Conservation (phyloP, 2,329 filamentous ascomycete species). For the Colletotrichum truncatum region DNA sequence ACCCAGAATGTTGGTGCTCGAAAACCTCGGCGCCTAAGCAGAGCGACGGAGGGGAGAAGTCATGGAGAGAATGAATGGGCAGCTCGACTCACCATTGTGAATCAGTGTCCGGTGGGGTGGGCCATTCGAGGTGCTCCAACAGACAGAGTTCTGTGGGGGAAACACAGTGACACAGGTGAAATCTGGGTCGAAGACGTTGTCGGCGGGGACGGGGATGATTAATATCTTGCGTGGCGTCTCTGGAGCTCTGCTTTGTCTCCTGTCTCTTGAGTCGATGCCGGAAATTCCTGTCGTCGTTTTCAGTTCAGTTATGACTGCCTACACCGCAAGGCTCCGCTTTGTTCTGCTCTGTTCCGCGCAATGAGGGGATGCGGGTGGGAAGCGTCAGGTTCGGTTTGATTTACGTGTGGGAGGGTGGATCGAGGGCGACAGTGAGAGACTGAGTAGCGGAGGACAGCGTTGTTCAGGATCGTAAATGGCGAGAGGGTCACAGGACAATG, state of each 20-base stretch:
- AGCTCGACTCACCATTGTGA: conserved; percentile 25
- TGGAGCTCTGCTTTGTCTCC: neutral
- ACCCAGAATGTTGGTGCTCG: neutral
- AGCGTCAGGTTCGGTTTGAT: neutral
- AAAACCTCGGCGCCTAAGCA: neutral
- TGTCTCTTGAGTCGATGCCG: neutral
- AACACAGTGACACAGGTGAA: conserved; percentile 6
- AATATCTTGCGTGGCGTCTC: neutral
- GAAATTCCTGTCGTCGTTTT: neutral
- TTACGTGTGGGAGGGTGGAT: neutral
- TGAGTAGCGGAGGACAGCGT: neutral
- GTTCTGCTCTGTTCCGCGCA: neutral
- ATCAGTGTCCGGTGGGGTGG: conserved; percentile 22
- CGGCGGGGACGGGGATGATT: neutral
- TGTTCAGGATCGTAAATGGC: conserved; percentile 7
- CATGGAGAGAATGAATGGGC: conserved; percentile 8
- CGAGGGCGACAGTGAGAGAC: neutral
- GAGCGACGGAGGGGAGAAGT: conserved; percentile 2
- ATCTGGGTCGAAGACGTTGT: conserved; percentile 2
- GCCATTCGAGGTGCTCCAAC: conserved; percentile 29
- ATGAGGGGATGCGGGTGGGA: neutral
- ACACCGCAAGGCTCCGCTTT: no score
- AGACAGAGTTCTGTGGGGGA: conserved; percentile 22
- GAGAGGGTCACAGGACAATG: conserved; percentile 13
- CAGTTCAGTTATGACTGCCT: no score